Conservation (phyloP, 2,329 filamentous ascomycete genomes). For the Pezicula radicicola region DNA sequence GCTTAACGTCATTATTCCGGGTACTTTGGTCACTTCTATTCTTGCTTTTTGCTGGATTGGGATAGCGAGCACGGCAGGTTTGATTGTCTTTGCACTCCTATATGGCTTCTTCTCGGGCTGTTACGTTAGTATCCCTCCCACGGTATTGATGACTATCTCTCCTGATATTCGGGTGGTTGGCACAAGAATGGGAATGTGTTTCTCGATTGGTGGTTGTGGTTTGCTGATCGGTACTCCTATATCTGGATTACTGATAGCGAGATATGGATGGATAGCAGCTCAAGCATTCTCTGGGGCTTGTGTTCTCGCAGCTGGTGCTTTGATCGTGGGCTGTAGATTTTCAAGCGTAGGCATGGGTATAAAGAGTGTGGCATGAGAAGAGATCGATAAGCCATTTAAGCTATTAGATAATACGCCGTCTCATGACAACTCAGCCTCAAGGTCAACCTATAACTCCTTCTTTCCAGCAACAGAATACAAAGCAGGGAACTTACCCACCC, state of each 20-base stretch:
- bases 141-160: constrained; percentile 7
- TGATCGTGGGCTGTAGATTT: not conserved
- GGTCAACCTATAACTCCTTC: too few relatives aligned
- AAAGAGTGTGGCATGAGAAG: not conserved
- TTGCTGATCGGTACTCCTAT: constrained; percentile 10
- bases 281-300: not conserved
- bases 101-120: constrained; percentile 16
- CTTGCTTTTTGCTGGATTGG: constrained; percentile 11
- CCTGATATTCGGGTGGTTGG: constrained; percentile 8
- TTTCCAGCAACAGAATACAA: too few relatives aligned
- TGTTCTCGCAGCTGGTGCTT: not conserved
- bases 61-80: constrained; percentile 5
- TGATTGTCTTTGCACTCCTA: constrained; percentile 11
- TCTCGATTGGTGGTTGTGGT: constrained; percentile 6
- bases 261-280: not conserved
- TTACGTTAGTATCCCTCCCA: constrained; percentile 13
- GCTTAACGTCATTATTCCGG: constrained; percentile 30
- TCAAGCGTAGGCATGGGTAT: not conserved
- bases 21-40: constrained; percentile 7
- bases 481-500: too few relatives aligned
- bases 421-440: too few relatives aligned
- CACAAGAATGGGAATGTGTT: constrained; percentile 11
- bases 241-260: not conserved
- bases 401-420: too few relatives aligned
- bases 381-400: too few relatives aligned